Percentiles rank a stretch among this genome's conserved stretches.
phyloP scores from a whole-genome alignment of 1,139 yeast species.

The Candida gigantensis region DNA sequence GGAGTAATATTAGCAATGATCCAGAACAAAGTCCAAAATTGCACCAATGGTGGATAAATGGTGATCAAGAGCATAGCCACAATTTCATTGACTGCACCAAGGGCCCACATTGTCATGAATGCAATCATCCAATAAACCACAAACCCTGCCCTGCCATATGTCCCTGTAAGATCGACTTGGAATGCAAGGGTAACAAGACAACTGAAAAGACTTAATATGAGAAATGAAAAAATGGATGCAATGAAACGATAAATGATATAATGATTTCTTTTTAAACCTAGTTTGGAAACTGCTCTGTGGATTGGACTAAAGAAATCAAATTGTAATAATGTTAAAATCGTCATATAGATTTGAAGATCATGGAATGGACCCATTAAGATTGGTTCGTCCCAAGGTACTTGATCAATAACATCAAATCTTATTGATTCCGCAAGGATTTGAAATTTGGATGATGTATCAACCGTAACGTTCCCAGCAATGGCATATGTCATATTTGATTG shows the following conservation, averaged over 20 bases:
- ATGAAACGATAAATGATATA: slow-evolving; percentile 33
- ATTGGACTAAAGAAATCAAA: slow-evolving; percentile 58
- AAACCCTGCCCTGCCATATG: slow-evolving; percentile 45
- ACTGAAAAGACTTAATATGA: slow-evolving; percentile 37
- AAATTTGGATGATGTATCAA: slow-evolving; percentile 17
- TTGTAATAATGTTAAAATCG: slow-evolving; percentile 63
- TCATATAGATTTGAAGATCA: slow-evolving; percentile 73
- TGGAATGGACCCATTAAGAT: slow-evolving; percentile 65
- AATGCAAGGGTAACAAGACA: slow-evolving; percentile 44
- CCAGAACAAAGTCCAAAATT: slow-evolving; percentile 47
- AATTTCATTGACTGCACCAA: slow-evolving; percentile 44
- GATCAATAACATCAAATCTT: slow-evolving; percentile 42
- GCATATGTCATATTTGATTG: slow-evolving; percentile 12
- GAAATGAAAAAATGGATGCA: slow-evolving; percentile 32
- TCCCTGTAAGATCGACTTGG: slow-evolving; percentile 40
- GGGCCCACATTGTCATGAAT: slow-evolving; percentile 45
- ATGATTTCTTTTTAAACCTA: slow-evolving; percentile 30
- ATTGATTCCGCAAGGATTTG: slow-evolving; percentile 36
- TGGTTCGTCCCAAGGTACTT: slow-evolving; percentile 50
- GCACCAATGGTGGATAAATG: slow-evolving; percentile 39
- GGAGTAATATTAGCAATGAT: slow-evolving; percentile 40
- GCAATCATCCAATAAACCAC: slow-evolving; percentile 47
- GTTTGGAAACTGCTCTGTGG: slow-evolving; percentile 46
- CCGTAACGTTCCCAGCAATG: slow-evolving; percentile 8
- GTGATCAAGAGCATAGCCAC: slow-evolving; percentile 34